These are phyloP conservation scores for Fraxinus cuspidata DNA, from an alignment of 257 asterid genomes.

Conservation along the genomic window DNA sequence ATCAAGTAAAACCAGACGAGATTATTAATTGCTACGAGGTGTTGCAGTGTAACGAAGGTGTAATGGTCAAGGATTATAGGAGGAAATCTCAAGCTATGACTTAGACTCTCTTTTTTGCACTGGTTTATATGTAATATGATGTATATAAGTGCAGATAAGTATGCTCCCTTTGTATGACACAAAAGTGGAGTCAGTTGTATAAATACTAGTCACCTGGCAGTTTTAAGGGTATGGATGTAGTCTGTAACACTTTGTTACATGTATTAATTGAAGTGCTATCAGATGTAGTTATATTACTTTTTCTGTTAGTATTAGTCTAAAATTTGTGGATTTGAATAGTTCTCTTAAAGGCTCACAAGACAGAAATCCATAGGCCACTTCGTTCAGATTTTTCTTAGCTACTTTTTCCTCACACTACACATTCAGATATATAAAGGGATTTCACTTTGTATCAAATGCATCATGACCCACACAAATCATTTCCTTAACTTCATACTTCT, in stretches of 20 bases:
- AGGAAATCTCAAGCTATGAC: conserved; percentile 35
- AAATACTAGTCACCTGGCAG: background rate
- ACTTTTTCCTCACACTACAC: background rate
- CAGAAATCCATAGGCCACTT: background rate
- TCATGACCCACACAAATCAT: background rate
- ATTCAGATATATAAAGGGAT: background rate
- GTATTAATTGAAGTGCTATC: background rate
- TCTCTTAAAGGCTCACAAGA: background rate
- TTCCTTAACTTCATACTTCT: background rate
- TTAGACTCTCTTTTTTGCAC: conserved; percentile 1
- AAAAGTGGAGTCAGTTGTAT: background rate
- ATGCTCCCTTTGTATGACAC: conserved; percentile 14
- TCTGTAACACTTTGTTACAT: background rate
- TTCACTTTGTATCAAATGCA: background rate
- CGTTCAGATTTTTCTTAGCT: background rate
- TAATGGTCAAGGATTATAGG: background rate
- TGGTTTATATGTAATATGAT: background rate
- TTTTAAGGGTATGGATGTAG: background rate
- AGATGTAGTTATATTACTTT: background rate
- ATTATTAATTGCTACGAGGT: conserved; percentile 32
- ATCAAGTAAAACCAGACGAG: conserved; percentile 32
- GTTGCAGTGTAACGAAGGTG: conserved; percentile 28
- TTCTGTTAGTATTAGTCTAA: no score
- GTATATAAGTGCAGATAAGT: background rate
- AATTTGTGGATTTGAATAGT: no score